Evolutionary conservation across 371 early-diverging fungal genomes (phyloP), one percentile per base, ranked within the genome.

Genomic region (Sporodiniella umbellata): DNA sequence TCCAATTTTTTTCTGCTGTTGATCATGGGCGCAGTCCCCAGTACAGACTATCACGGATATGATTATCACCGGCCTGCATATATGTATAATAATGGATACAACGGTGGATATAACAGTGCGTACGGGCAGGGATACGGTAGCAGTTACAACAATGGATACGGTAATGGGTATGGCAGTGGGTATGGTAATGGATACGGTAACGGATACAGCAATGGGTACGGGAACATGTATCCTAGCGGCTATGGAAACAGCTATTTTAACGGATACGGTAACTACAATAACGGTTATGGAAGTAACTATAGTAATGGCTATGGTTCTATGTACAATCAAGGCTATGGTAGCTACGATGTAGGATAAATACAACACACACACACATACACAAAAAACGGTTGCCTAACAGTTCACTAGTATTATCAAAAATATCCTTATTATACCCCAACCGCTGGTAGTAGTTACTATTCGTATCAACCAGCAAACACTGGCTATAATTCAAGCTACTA

Each of bases 11-110:
- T 35, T 35, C 15, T 35, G 4, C 15, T n/a, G n/a, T 35, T 14
- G n/a, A 35, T 35, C 35, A 40, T 40, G 40, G 40, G 40, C 21
- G 40, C 40, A 18, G 8, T 40, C 21, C 40, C 40, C 10, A 40
- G 40, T 21, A n/a, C 40, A 40, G 40, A 40, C n/a, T 40, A 40
- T 19, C 18, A 40, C 21, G n/a, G 21, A 40, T 40, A 40, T 21
- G 40, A 40, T 21, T 40, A 40, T 19, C 21, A 40, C 12, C 40
- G 40, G 21, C 40, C 18, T 8, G 21, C 18, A 2, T 40, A 40
- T 40, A 22, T 18, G 15, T 40, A 40, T 12, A 40, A 15, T 40
- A 17, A 40, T 8, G 40, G 40, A 19, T 35, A 11, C 14, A n/a
- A n/a, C 2, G 15, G n/a, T 35, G 10, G 30, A 28, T 28, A 28